These are phyloP conservation scores for Chaetomium fimeti DNA, from an alignment of 495 filamentous ascomycete genomes.

Conservation along the genomic window DNA sequence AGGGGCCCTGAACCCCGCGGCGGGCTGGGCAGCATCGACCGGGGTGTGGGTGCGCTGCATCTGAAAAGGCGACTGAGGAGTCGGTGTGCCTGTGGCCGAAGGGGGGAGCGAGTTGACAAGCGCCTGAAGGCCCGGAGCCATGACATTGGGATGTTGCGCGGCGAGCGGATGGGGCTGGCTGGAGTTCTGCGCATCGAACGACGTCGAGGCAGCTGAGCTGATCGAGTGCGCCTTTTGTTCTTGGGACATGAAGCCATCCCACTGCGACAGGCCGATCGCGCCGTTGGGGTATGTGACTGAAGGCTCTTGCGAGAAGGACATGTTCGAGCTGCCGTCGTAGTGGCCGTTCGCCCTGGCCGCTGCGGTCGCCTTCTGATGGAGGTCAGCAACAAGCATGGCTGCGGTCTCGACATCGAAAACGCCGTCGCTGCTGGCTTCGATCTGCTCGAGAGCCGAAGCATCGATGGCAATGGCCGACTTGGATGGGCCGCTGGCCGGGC, in stretches of 20 bases:
- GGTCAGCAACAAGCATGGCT: slow-evolving; percentile 97
- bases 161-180: slow-evolving; percentile 65
- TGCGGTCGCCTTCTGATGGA: slow-evolving; percentile 93
- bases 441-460: slow-evolving; percentile 85
- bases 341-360: slow-evolving; percentile 62
- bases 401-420: slow-evolving; percentile 97
- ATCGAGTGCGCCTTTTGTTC: slow-evolving; percentile 70
- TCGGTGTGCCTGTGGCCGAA: slow-evolving; percentile 73
- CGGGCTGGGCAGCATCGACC: slow-evolving; percentile 50
- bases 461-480: slow-evolving; percentile 85
- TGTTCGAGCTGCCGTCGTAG: slow-evolving; percentile 68
- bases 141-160: slow-evolving; percentile 61
- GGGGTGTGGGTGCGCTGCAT: slow-evolving; percentile 65
- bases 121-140: slow-evolving; percentile 63
- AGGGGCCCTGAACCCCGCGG: slow-evolving; percentile 64
- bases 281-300: slow-evolving; percentile 68
- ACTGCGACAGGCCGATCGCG: slow-evolving; percentile 78
- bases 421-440: slow-evolving; percentile 90
- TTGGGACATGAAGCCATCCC: slow-evolving; percentile 76
- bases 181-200: slow-evolving; percentile 65
- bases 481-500: slow-evolving; percentile 64
- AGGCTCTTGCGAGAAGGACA: slow-evolving; percentile 71
- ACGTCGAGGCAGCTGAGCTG: slow-evolving; percentile 58
- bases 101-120: slow-evolving; percentile 66
- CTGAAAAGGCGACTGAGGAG: slow-evolving; percentile 66